phyloP scores from a whole-genome alignment of 805 yeast species.

The Kazachstania psychrophila region DNA sequence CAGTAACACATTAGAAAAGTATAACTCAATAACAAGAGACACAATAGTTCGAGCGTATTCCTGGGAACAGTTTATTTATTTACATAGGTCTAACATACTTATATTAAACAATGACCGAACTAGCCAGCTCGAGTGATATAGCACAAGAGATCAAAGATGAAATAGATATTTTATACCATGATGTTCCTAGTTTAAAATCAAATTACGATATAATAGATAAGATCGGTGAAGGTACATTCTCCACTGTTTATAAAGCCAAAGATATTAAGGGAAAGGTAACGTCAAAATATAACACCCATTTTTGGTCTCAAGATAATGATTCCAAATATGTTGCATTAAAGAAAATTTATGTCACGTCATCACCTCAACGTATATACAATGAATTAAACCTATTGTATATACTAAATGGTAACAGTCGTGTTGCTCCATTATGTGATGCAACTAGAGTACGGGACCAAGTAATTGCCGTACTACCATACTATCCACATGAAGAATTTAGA shows the following conservation, averaged over 20 bases:
- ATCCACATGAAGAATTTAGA: conserved; percentile 83
- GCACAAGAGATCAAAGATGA: conserved; percentile 49
- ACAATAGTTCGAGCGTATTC: too few relatives aligned
- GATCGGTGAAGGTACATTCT: conserved; percentile 80
- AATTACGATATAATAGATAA: conserved; percentile 36
- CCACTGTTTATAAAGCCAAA: conserved; percentile 58
- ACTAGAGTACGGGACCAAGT: conserved; percentile 84
- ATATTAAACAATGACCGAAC: too few relatives aligned
- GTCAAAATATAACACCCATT: conserved; percentile 21
- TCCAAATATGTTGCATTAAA: conserved; percentile 68
- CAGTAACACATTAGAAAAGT: too few relatives aligned
- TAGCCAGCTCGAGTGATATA: conserved; percentile 39
- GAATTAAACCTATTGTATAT: conserved; percentile 72
- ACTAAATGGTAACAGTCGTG: conserved; percentile 57
- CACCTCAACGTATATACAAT: conserved; percentile 83
- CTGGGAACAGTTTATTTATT: too few relatives aligned
- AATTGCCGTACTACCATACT: conserved; percentile 84
- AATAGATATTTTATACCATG: conserved; percentile 42
- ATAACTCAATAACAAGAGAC: too few relatives aligned
- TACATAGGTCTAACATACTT: too few relatives aligned
- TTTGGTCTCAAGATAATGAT: conserved; percentile 32
- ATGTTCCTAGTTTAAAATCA: conserved; percentile 42
- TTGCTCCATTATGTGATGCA: conserved; percentile 87
- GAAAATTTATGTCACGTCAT: conserved; percentile 88
- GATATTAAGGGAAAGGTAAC: conserved; percentile 30